Percentiles rank a stretch among this genome's conserved stretches.
phyloP scores from a whole-genome alignment of 768 basidiomycete genomes.

The Lyophyllum decastes region DNA sequence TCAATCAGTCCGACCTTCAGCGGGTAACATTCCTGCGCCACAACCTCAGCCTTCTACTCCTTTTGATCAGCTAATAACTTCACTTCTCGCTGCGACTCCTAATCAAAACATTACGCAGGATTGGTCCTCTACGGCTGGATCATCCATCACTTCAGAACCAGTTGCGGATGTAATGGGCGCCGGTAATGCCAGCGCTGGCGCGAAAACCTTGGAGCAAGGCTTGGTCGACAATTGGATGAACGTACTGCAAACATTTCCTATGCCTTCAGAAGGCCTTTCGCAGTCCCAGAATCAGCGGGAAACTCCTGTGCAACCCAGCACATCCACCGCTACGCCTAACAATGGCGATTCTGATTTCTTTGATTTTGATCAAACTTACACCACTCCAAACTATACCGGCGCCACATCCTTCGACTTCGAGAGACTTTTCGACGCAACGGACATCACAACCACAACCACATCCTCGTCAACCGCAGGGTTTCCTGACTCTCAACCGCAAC shows the following conservation, averaged over 20 bases:
- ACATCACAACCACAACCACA: not conserved
- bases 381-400: slow-evolving; percentile 5
- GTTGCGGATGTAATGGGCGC: slow-evolving; percentile 1
- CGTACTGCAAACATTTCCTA: slow-evolving; percentile 47
- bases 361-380: slow-evolving; percentile 10
- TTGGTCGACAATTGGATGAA: slow-evolving; percentile 54
- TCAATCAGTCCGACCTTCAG: slow-evolving; percentile 3
- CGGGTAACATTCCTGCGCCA: not conserved
- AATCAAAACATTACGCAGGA: slow-evolving; percentile 2
- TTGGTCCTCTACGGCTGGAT: not conserved
- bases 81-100: slow-evolving; percentile 33
- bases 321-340: slow-evolving; percentile 3
- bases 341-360: slow-evolving; percentile 14
- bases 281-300: slow-evolving; percentile 11
- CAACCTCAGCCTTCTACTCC: slow-evolving; percentile 24
- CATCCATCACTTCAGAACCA: not conserved
- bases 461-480: not conserved
- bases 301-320: not conserved
- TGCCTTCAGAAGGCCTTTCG: slow-evolving; percentile 30
- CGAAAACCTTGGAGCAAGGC: slow-evolving; percentile 33
- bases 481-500: not conserved
- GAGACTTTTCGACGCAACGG: not conserved
- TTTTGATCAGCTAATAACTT: slow-evolving; percentile 41
- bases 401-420: slow-evolving; percentile 12
- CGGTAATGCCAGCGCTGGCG: not conserved